phyloP scores from a whole-genome alignment of 306 rosid genomes.

The Gleditsia sinensis region DNA sequence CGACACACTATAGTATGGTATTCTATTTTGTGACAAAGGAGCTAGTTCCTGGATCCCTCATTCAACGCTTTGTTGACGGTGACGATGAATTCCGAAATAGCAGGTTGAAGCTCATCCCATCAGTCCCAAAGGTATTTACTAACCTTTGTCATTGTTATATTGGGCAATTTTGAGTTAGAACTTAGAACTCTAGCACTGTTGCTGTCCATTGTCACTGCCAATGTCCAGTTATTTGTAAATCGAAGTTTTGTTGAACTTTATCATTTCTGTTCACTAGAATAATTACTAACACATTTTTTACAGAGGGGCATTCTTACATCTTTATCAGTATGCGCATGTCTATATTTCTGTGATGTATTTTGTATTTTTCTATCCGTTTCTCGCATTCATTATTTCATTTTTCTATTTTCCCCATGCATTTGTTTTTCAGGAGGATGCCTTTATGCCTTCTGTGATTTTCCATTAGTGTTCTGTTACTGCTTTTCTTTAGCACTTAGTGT shows the following conservation, averaged over 20 bases:
- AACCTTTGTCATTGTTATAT: constrained; percentile 25
- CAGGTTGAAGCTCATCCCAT: constrained; percentile 95
- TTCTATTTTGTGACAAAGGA: constrained; percentile 90
- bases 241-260: background rate
- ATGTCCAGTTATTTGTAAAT: constrained; percentile 12
- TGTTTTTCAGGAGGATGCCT: background rate
- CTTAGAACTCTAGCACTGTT: no score
- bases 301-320: background rate
- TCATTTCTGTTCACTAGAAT: background rate
- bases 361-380: background rate
- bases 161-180: background rate
- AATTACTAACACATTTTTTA: background rate
- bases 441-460: background rate
- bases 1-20: constrained; percentile 97
- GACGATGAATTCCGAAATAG: constrained; percentile 98
- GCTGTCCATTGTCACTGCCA: background rate
- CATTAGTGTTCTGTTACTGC: background rate
- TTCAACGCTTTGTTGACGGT: constrained; percentile 95
- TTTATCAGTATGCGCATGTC: background rate
- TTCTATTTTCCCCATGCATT: constrained; percentile 6
- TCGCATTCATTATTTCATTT: background rate
- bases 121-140: constrained; percentile 87
- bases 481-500: background rate
- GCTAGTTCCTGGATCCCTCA: constrained; percentile 82
- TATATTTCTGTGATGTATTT: background rate